Percentiles rank a stretch among this genome's conserved stretches.
phyloP scores from a whole-genome alignment of 306 rosid species.

The Medicago arabica region DNA sequence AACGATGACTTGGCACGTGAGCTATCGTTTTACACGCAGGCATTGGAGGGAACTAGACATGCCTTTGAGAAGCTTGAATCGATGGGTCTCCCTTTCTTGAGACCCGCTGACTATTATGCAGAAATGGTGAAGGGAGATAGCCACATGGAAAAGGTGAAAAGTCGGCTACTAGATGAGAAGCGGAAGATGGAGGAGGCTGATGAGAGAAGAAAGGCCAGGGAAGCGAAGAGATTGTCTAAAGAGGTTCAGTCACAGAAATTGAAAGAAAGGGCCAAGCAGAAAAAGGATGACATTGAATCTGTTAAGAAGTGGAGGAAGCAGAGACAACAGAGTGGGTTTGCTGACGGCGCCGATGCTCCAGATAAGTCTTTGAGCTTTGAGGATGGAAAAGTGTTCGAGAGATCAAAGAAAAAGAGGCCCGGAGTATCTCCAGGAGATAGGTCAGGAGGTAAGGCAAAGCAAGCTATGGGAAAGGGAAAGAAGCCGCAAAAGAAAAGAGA shows the following conservation, averaged over 20 bases:
- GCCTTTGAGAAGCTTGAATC: constrained; percentile 79
- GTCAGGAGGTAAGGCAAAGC: constrained; percentile 74
- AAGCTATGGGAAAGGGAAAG: constrained; percentile 52
- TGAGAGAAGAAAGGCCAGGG: constrained; percentile 87
- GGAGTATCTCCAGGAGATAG: constrained; percentile 80
- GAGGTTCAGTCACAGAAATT: constrained; percentile 83
- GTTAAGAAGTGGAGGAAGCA: constrained; percentile 99
- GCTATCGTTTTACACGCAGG: constrained; percentile 83
- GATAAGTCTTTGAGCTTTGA: constrained; percentile 61
- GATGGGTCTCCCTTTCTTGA: constrained; percentile 72
- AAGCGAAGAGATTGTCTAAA: constrained; percentile 75
- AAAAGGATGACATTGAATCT: constrained; percentile 83
- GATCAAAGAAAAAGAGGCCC: constrained; percentile 73
- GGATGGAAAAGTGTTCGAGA: constrained; percentile 76
- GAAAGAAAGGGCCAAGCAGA: constrained; percentile 90
- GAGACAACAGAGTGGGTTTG: constrained; percentile 86
- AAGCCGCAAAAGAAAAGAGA: constrained; percentile 60
- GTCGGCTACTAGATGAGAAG: constrained; percentile 73
- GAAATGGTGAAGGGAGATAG: constrained; percentile 90
- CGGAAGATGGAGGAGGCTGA: constrained; percentile 84
- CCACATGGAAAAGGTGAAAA: constrained; percentile 86
- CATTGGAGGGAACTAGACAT: constrained; percentile 78
- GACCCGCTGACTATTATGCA: constrained; percentile 89
- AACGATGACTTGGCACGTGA: constrained; percentile 88
- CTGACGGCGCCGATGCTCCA: constrained; percentile 51